Evolutionary conservation across 495 filamentous ascomycete genomes (phyloP).

Genomic region (Cetradonia linearis): DNA sequence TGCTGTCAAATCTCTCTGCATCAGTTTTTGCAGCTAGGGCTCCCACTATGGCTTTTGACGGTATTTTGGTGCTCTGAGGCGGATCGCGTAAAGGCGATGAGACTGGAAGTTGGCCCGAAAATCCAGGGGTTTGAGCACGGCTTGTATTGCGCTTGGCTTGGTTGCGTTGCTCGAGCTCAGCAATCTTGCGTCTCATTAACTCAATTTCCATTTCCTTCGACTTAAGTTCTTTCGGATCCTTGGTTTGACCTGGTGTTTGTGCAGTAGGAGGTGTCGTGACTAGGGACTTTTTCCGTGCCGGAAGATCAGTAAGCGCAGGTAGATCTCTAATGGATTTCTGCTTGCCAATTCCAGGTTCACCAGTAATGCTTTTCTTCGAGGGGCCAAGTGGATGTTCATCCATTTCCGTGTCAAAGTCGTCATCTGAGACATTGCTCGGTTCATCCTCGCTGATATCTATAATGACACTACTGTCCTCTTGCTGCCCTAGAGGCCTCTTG

Average conservation of each 20-base stretch:
- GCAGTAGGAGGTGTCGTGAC: conserved; percentile 27
- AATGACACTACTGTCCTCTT: conserved; percentile 31
- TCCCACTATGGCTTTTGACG: background rate
- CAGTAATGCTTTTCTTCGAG: background rate
- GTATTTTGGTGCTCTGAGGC: background rate
- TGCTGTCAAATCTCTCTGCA: background rate
- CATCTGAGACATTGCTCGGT: conserved; percentile 35
- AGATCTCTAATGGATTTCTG: conserved; percentile 33
- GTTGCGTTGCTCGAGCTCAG: conserved; percentile 60
- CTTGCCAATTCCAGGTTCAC: conserved; percentile 5
- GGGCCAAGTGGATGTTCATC: conserved; percentile 37
- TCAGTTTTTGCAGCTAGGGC: background rate
- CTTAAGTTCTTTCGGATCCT: conserved; percentile 48
- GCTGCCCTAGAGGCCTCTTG: conserved; percentile 54
- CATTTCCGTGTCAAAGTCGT: conserved; percentile 30
- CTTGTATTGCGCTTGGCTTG: conserved; percentile 43
- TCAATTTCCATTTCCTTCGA: conserved; percentile 61
- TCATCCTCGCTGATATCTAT: conserved; percentile 76
- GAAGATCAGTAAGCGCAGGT: conserved; percentile 34
- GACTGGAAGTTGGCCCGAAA: conserved; percentile 25
- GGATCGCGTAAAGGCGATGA: conserved; percentile 1
- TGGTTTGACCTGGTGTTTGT: conserved; percentile 28
- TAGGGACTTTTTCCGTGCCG: conserved; percentile 32
- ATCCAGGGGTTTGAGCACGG: conserved; percentile 31
- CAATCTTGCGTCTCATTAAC: conserved; percentile 64